Evolutionary conservation across 2,329 filamentous ascomycete species (phyloP).

Genomic region (Fusarium nanum): DNA sequence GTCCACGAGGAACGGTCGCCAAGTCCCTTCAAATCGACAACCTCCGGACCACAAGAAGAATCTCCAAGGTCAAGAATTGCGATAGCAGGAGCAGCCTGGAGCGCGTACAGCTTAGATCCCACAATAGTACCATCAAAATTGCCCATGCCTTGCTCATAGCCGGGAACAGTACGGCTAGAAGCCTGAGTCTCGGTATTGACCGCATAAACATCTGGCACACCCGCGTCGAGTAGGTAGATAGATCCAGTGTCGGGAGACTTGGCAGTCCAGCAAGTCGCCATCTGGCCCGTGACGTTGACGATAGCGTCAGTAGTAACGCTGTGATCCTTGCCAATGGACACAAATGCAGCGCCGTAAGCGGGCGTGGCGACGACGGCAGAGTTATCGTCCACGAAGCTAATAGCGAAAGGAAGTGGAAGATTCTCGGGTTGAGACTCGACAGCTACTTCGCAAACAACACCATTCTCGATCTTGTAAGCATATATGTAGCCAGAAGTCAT

Average conservation of each 20-base stretch:
- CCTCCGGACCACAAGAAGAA: background rate
- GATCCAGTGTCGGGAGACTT: background rate
- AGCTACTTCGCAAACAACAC: background rate
- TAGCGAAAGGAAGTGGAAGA: slow-evolving; percentile 10
- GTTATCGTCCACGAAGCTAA: background rate
- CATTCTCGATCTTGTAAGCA: background rate
- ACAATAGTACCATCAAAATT: slow-evolving; percentile 1
- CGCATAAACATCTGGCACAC: background rate
- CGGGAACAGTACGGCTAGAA: background rate
- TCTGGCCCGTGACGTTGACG: background rate
- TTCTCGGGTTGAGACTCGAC: background rate
- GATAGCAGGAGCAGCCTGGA: background rate
- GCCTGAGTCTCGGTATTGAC: background rate
- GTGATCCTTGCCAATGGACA: background rate
- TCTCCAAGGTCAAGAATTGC: background rate
- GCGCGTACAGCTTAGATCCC: slow-evolving; percentile 4
- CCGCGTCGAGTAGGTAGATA: slow-evolving; percentile 7
- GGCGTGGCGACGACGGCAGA: slow-evolving; percentile 3
- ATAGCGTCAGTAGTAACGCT: background rate
- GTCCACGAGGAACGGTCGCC: slow-evolving; percentile 10
- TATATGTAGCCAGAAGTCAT: background rate
- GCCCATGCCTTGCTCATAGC: background rate
- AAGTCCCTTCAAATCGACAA: background rate
- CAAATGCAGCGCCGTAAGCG: slow-evolving; percentile 15
- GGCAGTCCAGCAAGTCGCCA: slow-evolving; percentile 1